phyloP scores from a whole-genome alignment of 345 rosid genomes.

The Eucalyptus pumila region DNA sequence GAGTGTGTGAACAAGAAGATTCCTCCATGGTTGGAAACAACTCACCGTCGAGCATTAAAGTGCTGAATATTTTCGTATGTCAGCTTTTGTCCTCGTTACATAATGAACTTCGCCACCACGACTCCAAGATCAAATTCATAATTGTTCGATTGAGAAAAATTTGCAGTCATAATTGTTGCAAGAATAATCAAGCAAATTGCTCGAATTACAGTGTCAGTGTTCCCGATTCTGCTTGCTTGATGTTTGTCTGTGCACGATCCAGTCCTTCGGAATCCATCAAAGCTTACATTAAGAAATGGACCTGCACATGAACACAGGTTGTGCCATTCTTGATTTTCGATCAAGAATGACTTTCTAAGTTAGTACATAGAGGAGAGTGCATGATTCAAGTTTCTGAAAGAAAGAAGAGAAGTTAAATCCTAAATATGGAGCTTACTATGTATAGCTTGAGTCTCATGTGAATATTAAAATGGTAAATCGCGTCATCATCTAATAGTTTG shows the following conservation, averaged over 20 bases:
- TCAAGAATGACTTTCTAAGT: neutral
- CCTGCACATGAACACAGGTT: neutral
- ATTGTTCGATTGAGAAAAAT: neutral
- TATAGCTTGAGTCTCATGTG: neutral
- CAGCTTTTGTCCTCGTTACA: neutral
- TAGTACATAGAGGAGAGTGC: neutral
- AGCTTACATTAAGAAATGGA: neutral
- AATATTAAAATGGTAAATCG: fast-evolving
- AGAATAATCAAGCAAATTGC: neutral
- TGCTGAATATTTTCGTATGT: neutral
- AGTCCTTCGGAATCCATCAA: neutral
- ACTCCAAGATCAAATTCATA: neutral
- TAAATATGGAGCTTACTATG: neutral
- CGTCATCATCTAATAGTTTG: fast-evolving
- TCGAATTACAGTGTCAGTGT: neutral
- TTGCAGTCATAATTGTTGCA: neutral
- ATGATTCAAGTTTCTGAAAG: neutral
- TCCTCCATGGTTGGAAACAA: neutral
- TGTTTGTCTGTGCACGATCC: neutral
- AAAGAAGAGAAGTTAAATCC: neutral
- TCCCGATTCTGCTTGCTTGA: neutral
- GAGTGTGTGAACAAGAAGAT: neutral
- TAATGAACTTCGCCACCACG: neutral
- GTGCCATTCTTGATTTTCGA: no score
- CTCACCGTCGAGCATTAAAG: neutral